Percentiles rank a stretch among this genome's conserved stretches.
Conservation (phyloP, 2,329 filamentous ascomycete genomes). For the Botrytis fragariae region DNA sequence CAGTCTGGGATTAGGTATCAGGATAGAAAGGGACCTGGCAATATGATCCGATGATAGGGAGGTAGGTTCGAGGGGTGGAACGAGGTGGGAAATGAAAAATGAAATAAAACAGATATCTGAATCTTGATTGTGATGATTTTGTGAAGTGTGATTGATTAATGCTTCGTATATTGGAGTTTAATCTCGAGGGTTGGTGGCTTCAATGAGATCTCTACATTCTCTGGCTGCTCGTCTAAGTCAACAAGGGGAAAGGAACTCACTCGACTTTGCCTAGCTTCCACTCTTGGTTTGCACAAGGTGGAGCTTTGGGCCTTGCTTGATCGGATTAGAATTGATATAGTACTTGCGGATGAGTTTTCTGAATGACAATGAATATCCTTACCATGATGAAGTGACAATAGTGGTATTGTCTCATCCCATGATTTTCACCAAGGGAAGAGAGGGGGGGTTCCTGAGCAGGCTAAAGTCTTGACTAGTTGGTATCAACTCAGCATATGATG, state of each 20-base stretch:
- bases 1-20: not conserved
- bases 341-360: not conserved
- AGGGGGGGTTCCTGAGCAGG: not conserved
- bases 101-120: not conserved
- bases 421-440: not conserved
- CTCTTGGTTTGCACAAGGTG: not conserved
- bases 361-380: not conserved
- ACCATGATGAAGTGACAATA: not conserved
- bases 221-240: not conserved
- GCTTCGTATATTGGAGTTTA: not conserved
- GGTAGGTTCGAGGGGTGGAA: not conserved
- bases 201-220: not conserved
- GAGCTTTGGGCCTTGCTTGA: not conserved
- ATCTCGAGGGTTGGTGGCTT: not conserved
- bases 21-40: not conserved
- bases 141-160: not conserved
- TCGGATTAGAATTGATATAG: not conserved
- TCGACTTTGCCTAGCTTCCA: not conserved
- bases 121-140: not conserved
- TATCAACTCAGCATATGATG: not conserved
- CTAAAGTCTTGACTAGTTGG: not conserved
- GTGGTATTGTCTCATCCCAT: not conserved
- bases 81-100: constrained; percentile 3
- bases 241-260: not conserved
- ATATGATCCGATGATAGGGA: not conserved